These are phyloP conservation scores for Kwoniella sp. DNA, from an alignment of 768 basidiomycete species.

Conservation along the genomic window DNA sequence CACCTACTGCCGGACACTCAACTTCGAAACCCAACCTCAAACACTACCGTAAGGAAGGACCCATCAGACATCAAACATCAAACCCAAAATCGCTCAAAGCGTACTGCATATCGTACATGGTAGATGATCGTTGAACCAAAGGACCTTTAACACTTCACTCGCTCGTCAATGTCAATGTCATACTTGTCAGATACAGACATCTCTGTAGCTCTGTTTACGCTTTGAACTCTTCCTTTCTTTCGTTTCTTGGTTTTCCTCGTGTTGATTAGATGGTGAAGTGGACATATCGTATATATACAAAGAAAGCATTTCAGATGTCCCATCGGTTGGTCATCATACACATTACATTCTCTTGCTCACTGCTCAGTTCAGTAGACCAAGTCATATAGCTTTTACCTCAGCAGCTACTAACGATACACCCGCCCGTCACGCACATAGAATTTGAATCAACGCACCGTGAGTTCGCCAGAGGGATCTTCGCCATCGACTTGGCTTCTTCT, in stretches of 20 bases:
- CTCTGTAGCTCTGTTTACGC: background rate
- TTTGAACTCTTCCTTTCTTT: background rate
- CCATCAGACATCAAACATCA: background rate
- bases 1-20: background rate
- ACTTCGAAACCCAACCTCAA: no score
- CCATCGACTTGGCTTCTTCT: no score
- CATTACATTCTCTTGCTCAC: background rate
- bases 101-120: background rate
- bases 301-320: background rate
- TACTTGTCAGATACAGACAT: conserved; percentile 9
- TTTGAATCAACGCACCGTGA: conserved; percentile 10
- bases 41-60: no score
- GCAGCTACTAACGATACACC: background rate
- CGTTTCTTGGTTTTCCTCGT: no score
- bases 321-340: conserved; percentile 3
- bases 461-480: no score
- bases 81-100: background rate
- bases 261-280: conserved; percentile 15
- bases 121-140: conserved; percentile 1
- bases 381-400: background rate
- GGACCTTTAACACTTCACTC: conserved; percentile 23
- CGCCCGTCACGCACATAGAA: conserved; percentile 8
- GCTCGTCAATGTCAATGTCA: conserved; percentile 5
- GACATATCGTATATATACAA: conserved; percentile 5
- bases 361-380: background rate